Base-by-base conservation (phyloP, 2,329 filamentous ascomycete species). In the Cytospora paraplurivora region DNA sequence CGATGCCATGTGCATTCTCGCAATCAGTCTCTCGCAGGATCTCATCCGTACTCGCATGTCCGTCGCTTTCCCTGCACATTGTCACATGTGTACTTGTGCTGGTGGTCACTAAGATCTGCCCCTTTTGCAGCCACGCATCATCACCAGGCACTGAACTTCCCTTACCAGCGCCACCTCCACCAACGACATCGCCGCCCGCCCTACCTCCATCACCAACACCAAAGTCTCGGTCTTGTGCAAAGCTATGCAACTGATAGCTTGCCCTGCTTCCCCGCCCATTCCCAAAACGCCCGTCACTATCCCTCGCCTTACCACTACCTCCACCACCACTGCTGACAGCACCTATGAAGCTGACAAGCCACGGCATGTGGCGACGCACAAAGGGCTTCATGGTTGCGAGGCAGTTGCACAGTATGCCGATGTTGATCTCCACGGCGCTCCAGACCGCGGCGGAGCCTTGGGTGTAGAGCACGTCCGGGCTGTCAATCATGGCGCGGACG, bases 401-500 rank as follows among this genome's bases (percentile, higher is more conserved):
- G 62, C 66, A 69, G 64, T 69, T 69, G 67, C 71, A 73, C 21
- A 69, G 54, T 67, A 72, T 71, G 60, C 71, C 70, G 32, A 73
- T 65, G 67, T 78, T 76, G 51, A 76, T 70, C 66, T 75, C 76
- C 7, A 72, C 65, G 11, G 73, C 72, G n/a, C 74, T 71, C 71
- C 71, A 72, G 1, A 72, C 64, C 15, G 67, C 70, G 2, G 68
- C 65, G 7, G 65, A 67, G 57, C 68, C 68, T 37, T 72, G 67
- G 15, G 68, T 68, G 60, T 68, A 72, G 21, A 71, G 70, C n/a
- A 76, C 69, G 34, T 76, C 76, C 15, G 74, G 72, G 59, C 74
- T 74, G 64, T 67, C 62, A 67, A 63, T 61, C 65, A 72, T 67
- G 34, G 65, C 62, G 32, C 65, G 66, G 7, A 71, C 69, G 59